Base-by-base conservation (phyloP, 805 yeast species). In the Lipomyces orientalis region DNA sequence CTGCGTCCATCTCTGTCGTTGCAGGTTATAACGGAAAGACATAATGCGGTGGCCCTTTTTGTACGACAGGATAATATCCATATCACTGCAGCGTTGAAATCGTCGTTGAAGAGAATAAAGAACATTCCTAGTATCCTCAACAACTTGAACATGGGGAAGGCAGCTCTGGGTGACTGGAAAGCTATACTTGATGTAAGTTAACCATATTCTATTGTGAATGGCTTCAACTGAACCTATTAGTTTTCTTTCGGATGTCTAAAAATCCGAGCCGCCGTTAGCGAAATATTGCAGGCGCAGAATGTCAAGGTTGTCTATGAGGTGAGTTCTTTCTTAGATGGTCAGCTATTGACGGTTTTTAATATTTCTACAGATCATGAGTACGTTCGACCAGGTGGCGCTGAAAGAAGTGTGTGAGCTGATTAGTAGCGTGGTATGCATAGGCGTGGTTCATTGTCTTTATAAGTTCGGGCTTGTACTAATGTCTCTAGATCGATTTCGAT, bases 401-500 rank as follows among this genome's bases (percentile, higher is more conserved):
- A 59, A 64, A 3, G 35, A 51, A 3, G 43, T 78, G 1, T 58
- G 71, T 8, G 51, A 60, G 54, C 71, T 65, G 60, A 70, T 78
- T 46, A 76, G 77, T 33, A 61, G 56, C 31, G 75, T 72, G 12
- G 69, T 66, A 58, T 31, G 62, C 37, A 49, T 22, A 29, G 4
- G 25, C 60, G 7, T 54, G 37, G 35, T 46, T 51, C 22, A 1
- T 58, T 58, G n/a, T 35, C 16, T 2, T 19, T 37, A n/a, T 5
- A 22, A 35, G 14, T n/a, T 8, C 34, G 9, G n/a, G n/a, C 49
- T 56, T 31, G 33, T 54, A n/a, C 56, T 12, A 7, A 31, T 52
- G 55, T n/a, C 34, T 1, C 7, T 31, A 62, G 69, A 77, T 82
- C 55, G 85, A 83, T 69, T 76, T 80, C 65, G 82, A 77, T n/a